A percentile compares a stretch with the other conserved stretches of the same genome.
Evolutionary conservation across 2,329 filamentous ascomycete species (phyloP).

Genomic region (Clonostachys byssicola): DNA sequence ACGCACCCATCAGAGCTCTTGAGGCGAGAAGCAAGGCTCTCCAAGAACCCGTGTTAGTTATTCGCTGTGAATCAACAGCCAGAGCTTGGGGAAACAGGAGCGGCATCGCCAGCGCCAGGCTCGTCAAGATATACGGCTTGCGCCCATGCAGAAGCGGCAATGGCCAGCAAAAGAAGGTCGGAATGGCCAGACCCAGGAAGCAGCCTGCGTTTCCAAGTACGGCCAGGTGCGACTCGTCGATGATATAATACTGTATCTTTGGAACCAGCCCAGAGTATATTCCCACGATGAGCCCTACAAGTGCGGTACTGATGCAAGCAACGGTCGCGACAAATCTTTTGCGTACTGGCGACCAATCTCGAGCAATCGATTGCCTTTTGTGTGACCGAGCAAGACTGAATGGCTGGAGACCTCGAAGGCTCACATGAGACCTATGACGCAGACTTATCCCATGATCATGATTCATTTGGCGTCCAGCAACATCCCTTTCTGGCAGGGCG

Average conservation of each 20-base stretch:
- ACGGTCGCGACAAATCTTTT: conserved; percentile 67
- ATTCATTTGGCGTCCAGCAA: conserved; percentile 14
- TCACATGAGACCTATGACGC: conserved; percentile 47
- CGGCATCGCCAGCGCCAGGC: conserved; percentile 66
- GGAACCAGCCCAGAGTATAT: conserved; percentile 77
- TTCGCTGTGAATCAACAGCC: conserved; percentile 51
- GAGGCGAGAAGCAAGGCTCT: conserved; percentile 58
- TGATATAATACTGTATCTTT: conserved; percentile 74
- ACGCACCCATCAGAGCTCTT: conserved; percentile 61
- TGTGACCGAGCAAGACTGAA: conserved; percentile 52
- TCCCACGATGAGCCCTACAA: conserved; percentile 67
- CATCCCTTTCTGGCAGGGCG: conserved; percentile 14
- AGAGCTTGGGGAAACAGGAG: conserved; percentile 74
- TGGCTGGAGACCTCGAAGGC: conserved; percentile 39
- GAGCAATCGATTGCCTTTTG: conserved; percentile 61
- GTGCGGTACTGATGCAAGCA: conserved; percentile 68
- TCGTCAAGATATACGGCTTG: conserved; percentile 70
- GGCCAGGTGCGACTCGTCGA: conserved; percentile 61
- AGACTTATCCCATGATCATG: conserved; percentile 34
- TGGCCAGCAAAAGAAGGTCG: conserved; percentile 70
- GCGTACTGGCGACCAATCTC: conserved; percentile 64
- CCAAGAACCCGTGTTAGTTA: conserved; percentile 52
- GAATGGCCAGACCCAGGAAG: conserved; percentile 66
- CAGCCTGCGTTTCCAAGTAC: conserved; percentile 72
- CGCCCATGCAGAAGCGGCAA: conserved; percentile 71